Evolutionary conservation across 2,329 filamentous ascomycete genomes (phyloP).

Genomic region (Hawksworthiomyces lignivorus): DNA sequence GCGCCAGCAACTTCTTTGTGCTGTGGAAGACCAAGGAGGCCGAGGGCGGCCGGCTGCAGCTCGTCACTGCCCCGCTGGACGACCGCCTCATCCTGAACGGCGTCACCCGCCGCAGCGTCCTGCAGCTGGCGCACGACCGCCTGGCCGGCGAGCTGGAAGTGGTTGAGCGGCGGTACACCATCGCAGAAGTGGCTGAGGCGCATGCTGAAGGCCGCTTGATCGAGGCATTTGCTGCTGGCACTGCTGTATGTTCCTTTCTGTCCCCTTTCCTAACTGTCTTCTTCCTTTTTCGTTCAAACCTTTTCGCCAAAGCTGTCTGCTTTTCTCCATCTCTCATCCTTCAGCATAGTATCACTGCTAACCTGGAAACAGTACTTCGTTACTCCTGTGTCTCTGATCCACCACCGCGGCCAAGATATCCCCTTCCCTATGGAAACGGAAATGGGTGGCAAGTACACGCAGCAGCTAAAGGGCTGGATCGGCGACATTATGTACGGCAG

Average conservation of each 20-base stretch:
- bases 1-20: constrained; percentile 87
- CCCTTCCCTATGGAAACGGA: constrained; percentile 50
- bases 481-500: constrained; percentile 69
- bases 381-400: constrained; percentile 58
- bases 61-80: constrained; percentile 77
- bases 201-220: constrained; percentile 66
- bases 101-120: constrained; percentile 72
- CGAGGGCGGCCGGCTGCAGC: constrained; percentile 46
- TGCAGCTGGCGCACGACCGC: constrained; percentile 62
- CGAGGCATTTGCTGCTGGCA: constrained; percentile 82
- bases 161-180: constrained; percentile 76
- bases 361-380: constrained; percentile 53
- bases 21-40: constrained; percentile 61
- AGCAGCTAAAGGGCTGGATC: constrained; percentile 58
- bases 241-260: constrained; percentile 59
- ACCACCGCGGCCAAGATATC: constrained; percentile 58
- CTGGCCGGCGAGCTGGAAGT: constrained; percentile 57
- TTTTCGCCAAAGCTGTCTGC: constrained; percentile 10
- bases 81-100: constrained; percentile 81
- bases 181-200: constrained; percentile 68
- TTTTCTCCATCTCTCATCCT: too few relatives aligned
- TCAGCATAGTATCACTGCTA: too few relatives aligned
- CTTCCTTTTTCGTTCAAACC: neutral
- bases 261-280: constrained; percentile 1
- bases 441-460: constrained; percentile 47